Evolutionary conservation across 306 rosid genomes (phyloP), one percentile per base, ranked within the genome.

Genomic region (Crotalaria pallida): DNA sequence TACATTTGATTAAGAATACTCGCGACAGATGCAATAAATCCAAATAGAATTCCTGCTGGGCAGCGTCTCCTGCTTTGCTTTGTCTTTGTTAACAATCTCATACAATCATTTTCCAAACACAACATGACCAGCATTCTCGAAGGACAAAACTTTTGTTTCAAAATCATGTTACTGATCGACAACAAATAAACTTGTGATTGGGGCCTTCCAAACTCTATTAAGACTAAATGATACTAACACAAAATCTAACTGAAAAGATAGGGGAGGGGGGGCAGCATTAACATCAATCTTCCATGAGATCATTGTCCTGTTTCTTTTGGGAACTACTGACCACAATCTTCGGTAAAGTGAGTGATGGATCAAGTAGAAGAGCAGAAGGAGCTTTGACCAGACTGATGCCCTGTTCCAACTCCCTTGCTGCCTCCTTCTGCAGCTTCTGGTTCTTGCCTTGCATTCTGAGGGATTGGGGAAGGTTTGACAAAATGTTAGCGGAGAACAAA

Each of bases 271-370:
- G 3, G 7, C 67, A 29, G 58, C 18, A 33, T n/a, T 60, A 71
- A 63, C 31, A 72, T 85, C 81, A 89, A 76, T 92, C 94, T 79
- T 85, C 94, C 94, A 87, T 87, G 57, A 76, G 78, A 5, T 33
- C 82, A 47, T 58, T 77, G 50, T 89, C 65, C 77, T 79, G 44
- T 52, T 77, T 72, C 41, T 34, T 66, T 58, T 63, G 81, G 40
- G 64, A 24, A 79, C 84, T 87, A 76, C 51, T 76, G 89, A 89
- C 80, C 58, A 84, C 80, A 81, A 80, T 67, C 58, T 78, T 86
- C 2, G 87, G 87, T 51, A 84, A 57, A 24, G 88, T 80, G 76
- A 79, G 81, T 15, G 88, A 77, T 1, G 74, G 81, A 17, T 87
- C 92, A 71, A 69, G 65, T 74, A 43, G 82, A 74, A 82, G 75